Base-by-base conservation (phyloP, 176 grass and related monocot species). In the Eleusine coracana region DNA sequence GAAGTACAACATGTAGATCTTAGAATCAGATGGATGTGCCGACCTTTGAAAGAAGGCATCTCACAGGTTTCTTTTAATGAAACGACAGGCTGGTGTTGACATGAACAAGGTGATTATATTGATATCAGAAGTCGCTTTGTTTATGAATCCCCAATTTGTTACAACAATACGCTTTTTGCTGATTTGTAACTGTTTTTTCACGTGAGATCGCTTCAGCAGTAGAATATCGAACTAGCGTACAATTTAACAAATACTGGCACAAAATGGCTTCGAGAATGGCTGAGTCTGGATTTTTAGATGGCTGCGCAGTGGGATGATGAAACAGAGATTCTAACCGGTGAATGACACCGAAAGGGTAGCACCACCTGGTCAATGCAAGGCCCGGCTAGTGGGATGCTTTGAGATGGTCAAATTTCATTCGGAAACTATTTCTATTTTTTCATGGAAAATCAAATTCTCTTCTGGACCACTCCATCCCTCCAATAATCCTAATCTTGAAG, bases 41-140 rank as follows among this genome's bases (percentile, higher is more conserved):
- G 80, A 51, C 88, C 80, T 79, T 78, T 44, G 34, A 79, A 82
- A 86, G 62, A 79, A 83, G 84, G 62, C 69, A 70, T 82, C 40
- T 74, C 25, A 75, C 48, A 76, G 70, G 41, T 78, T 82, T 42
- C 68, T 42, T 31, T 82, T 79, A 78, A 1, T 13, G 63, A 62
- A 80, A 72, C 50, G 28, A 64, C 31, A 70, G 71, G 27, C 68
- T 68, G 42, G 21, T 42, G 83, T 51, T 78, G 73, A 54, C 51
- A 75, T 83, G 79, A 74, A 56, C 23, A 85, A 72, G 73, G 68
- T 90, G 60, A 71, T 83, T 82, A 86, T 46, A 79, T 44, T 54
- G 51, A 54, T 18, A 1, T 54, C 5, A 20, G 51, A 54, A 20
- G 51, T 6, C 16, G 16, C 51, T 20, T 20, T 54, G 48, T 12